Percentiles rank a stretch among this genome's conserved stretches.
Evolutionary conservation across 768 basidiomycete species (phyloP).

Genomic region (Cystobasidium onofrii): DNA sequence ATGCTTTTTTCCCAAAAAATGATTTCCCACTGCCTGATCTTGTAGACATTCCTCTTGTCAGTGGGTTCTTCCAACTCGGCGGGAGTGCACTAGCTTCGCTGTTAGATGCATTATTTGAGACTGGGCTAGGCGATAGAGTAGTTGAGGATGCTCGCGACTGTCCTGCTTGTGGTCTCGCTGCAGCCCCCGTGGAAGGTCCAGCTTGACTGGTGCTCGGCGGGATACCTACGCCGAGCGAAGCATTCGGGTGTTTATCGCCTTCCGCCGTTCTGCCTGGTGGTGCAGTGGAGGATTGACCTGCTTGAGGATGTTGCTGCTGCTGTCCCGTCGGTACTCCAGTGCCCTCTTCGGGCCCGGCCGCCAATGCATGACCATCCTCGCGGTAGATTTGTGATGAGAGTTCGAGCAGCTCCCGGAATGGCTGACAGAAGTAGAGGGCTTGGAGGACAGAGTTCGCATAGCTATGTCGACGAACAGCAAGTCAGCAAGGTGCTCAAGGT

Average conservation of each 20-base stretch:
- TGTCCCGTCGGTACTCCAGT: background rate
- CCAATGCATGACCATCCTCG: background rate
- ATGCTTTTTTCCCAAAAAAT: background rate
- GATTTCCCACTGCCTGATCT: slow-evolving; percentile 5
- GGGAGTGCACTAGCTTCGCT: background rate
- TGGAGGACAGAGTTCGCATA: slow-evolving; percentile 99
- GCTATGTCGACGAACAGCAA: slow-evolving; percentile 44
- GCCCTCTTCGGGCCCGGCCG: background rate
- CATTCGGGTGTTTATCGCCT: background rate
- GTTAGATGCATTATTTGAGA: background rate
- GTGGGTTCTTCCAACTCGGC: background rate
- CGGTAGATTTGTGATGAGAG: slow-evolving; percentile 22
- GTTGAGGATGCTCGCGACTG: background rate
- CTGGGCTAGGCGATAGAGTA: background rate
- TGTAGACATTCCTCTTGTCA: slow-evolving; percentile 13
- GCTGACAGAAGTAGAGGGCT: slow-evolving; percentile 86
- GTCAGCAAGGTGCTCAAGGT: background rate
- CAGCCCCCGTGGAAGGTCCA: background rate
- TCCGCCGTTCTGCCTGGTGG: background rate
- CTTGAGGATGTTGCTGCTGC: slow-evolving; percentile 8
- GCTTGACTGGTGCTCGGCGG: background rate
- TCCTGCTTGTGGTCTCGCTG: background rate
- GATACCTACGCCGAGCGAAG: background rate
- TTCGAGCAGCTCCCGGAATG: slow-evolving; percentile 80
- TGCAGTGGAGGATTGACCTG: background rate